Evolutionary conservation across 2,329 filamentous ascomycete genomes (phyloP), one percentile per base, ranked within the genome.

Genomic region (Cytospora schulzeri): DNA sequence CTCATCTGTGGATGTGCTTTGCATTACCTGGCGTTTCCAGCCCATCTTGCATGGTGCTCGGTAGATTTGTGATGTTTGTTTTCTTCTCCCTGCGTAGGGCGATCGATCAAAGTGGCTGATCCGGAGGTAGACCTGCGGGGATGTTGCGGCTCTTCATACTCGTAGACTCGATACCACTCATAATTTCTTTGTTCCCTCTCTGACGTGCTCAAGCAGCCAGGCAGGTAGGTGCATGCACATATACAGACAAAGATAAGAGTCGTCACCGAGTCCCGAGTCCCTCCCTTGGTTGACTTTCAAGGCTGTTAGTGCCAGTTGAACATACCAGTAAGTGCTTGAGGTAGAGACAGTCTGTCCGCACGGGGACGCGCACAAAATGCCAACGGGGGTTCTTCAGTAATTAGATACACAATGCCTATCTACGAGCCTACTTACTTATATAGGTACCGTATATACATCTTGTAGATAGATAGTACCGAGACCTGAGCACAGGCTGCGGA

Each of bases 331-430:
- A 55, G 7, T 62, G 12, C n/a, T 12, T 24, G 22, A 7, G 41
- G 6, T 53, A 60, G 63, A 64, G 52, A 56, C 57, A 52, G 45
- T 28, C 61, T 41, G 29, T 57, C n/a, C 59, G 38, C 38, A 62
- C 51, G 53, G 56, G 58, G 59, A 55, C 48, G 48, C 19, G 51
- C 58, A 65, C 58, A 55, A 53, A 56, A 62, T 62, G 59, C 59
- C 63, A 62, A 65, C 31, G 53, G 31, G 53, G 31, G 48, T 12
- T 24, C 56, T 41, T 26, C 41, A 57, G 57, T 51, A 45, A 60
- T 60, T 57, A 48, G 22, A 45, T 45, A 50, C 24, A 26, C 8
- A 45, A 17, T 24, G 4, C 24, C 45, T 48, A n/a, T n/a, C 6
- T 9, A 41, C 38, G 17, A n/a, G 38, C 38, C 38, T 41, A 41